Percentiles rank a stretch among this genome's conserved stretches.
Conservation (phyloP, 352 stramenopile genomes). For the Proteromonas lacertae region DNA sequence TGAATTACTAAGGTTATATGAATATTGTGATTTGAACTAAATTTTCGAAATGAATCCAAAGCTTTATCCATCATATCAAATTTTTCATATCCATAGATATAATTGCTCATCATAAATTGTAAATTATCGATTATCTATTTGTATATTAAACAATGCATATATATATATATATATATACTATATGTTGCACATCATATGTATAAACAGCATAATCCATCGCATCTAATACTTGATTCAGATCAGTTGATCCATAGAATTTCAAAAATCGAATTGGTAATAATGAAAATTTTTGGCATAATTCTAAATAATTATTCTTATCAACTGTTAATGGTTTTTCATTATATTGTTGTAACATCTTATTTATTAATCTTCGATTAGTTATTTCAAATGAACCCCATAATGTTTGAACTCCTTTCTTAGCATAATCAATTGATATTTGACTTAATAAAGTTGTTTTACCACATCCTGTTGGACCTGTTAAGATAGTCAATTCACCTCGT, state of each 20-base stretch:
- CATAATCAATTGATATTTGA: constrained; percentile 25
- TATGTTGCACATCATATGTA: constrained; percentile 84
- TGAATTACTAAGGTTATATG: constrained; percentile 88
- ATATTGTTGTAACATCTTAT: constrained; percentile 86
- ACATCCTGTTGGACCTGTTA: constrained; percentile 71
- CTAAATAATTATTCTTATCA: constrained; percentile 3
- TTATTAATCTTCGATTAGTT: constrained; percentile 76
- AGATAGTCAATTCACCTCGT: constrained; percentile 79
- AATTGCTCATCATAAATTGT: constrained; percentile 85
- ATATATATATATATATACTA: no score
- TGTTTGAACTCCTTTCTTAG: constrained; percentile 13
- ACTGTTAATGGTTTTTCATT: constrained; percentile 10
- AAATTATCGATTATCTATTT: constrained; percentile 98
- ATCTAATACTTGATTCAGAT: constrained; percentile 67
- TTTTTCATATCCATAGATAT: constrained; percentile 21
- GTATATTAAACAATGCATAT: no score
- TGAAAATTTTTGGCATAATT: constrained; percentile 34
- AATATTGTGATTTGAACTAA: constrained; percentile 7
- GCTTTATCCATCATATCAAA: constrained; percentile 57
- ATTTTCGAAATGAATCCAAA: constrained; percentile 52
- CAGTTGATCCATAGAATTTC: constrained; percentile 80
- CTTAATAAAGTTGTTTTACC: constrained; percentile 69
- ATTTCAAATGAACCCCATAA: constrained; percentile 98
- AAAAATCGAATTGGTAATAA: constrained; percentile 84
- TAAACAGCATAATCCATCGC: constrained; percentile 93